Conservation (phyloP, 2,329 filamentous ascomycete species). For the Fonsecaea multimorphosa region DNA sequence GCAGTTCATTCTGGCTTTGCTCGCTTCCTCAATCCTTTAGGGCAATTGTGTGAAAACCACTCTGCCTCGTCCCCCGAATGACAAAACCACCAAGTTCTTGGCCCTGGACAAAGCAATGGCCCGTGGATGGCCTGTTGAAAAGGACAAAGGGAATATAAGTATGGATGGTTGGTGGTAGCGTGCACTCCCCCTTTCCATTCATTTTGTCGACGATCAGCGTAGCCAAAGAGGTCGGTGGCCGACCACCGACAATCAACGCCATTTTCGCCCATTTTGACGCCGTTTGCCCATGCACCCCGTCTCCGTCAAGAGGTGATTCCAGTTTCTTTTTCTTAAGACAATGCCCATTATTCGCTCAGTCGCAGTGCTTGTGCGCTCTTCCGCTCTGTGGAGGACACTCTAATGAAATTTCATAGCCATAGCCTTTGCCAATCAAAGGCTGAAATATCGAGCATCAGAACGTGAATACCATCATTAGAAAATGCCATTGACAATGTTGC, state of each 20-base stretch:
- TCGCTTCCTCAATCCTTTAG: constrained; percentile 1
- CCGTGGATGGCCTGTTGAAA: constrained; percentile 3
- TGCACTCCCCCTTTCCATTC: not conserved
- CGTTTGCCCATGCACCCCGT: constrained; percentile 29
- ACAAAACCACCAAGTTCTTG: not conserved
- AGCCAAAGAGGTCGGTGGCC: constrained; percentile 17
- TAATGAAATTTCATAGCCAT: constrained; percentile 36
- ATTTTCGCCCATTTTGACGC: constrained; percentile 26
- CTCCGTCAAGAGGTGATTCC: constrained; percentile 24
- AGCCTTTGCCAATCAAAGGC: constrained; percentile 25
- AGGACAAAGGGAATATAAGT: constrained; percentile 24
- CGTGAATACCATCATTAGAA: constrained; percentile 63
- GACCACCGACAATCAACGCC: constrained; percentile 18
- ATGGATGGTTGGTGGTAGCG: constrained; percentile 9
- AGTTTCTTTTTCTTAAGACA: constrained; percentile 21
- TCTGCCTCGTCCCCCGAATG: not conserved
- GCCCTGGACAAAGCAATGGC: not conserved
- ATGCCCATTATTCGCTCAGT: constrained; percentile 25
- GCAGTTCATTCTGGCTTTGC: constrained; percentile 5
- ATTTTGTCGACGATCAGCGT: constrained; percentile 10
- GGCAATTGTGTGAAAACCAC: not conserved
- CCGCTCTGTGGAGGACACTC: constrained; percentile 23
- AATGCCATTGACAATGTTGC: constrained; percentile 88
- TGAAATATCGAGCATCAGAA: constrained; percentile 30
- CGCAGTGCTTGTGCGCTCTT: constrained; percentile 18